A percentile compares a stretch with the other conserved stretches of the same genome.
phyloP scores from a whole-genome alignment of 768 basidiomycete species.

The Phanerochaete sordida region DNA sequence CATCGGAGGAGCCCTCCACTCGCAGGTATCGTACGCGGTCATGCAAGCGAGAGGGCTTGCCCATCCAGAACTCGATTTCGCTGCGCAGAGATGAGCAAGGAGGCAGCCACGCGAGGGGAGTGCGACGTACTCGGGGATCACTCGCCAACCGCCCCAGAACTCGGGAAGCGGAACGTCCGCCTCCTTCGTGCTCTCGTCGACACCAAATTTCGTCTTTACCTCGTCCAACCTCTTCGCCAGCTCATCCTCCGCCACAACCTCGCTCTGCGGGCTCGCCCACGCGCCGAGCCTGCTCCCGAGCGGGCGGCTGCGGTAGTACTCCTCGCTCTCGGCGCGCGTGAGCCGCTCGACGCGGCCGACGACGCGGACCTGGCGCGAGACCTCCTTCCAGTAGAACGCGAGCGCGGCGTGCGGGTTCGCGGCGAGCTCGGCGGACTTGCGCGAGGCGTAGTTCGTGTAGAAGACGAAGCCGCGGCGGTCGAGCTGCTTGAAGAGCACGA shows the following conservation, averaged over 20 bases:
- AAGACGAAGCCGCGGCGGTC: slow-evolving; percentile 91
- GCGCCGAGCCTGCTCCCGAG: slow-evolving; percentile 85
- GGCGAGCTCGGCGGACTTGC: slow-evolving; percentile 81
- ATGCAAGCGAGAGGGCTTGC: slow-evolving; percentile 90
- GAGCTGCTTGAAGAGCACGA: slow-evolving; percentile 89
- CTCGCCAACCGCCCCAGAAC: slow-evolving; percentile 96
- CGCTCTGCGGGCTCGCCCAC: slow-evolving; percentile 91
- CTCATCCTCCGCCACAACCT: slow-evolving; percentile 69
- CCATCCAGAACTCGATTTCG: slow-evolving; percentile 97
- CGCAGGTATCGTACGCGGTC: slow-evolving; percentile 81
- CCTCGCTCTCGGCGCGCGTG: slow-evolving; percentile 63
- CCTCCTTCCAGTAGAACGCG: slow-evolving; percentile 89
- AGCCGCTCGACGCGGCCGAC: slow-evolving; percentile 85
- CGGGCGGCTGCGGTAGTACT: slow-evolving; percentile 82
- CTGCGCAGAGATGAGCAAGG: slow-evolving; percentile 37
- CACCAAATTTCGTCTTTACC: slow-evolving; percentile 55
- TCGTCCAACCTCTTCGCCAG: slow-evolving; percentile 58
- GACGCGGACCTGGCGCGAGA: slow-evolving; percentile 77
- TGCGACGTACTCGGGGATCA: slow-evolving; percentile 76
- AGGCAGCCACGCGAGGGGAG: neutral
- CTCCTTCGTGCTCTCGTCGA: slow-evolving; percentile 35
- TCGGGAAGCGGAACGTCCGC: slow-evolving; percentile 73
- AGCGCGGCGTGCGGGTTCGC: slow-evolving; percentile 79
- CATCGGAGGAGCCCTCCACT: slow-evolving; percentile 42
- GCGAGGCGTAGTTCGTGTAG: slow-evolving; percentile 94